These are phyloP conservation scores for Albophoma yamanashiensis DNA, from an alignment of 2,329 filamentous ascomycete species.

Conservation along the genomic window DNA sequence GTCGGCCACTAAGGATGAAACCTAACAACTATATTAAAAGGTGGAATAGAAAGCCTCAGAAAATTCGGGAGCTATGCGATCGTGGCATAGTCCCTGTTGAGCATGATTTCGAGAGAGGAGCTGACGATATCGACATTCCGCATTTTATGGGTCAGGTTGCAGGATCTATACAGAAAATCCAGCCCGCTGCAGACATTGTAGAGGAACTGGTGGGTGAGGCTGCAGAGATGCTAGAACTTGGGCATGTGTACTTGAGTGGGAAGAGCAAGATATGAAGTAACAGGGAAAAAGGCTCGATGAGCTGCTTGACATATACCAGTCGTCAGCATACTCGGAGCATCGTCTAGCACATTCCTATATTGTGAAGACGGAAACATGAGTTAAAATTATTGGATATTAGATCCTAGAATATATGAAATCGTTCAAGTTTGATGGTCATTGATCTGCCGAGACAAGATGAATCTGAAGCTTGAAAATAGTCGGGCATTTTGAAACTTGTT, in stretches of 20 bases:
- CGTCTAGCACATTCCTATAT: not conserved
- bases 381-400: not conserved
- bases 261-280: conserved; percentile 27
- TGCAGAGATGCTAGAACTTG: conserved; percentile 53
- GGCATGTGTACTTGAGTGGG: conserved; percentile 44
- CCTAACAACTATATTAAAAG: conserved; percentile 72
- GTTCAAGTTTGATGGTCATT: no score
- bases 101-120: conserved; percentile 69
- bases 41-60: conserved; percentile 69
- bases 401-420: no score
- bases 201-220: conserved; percentile 79
- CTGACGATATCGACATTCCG: conserved; percentile 69
- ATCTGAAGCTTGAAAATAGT: no score
- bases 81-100: conserved; percentile 71
- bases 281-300: not conserved
- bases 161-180: conserved; percentile 62
- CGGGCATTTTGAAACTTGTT: no score
- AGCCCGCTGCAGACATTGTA: conserved; percentile 79
- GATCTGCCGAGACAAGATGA: no score
- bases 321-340: not conserved
- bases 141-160: conserved; percentile 94
- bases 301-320: not conserved
- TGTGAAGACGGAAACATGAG: not conserved
- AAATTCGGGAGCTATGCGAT: conserved; percentile 66
- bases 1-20: conserved; percentile 68